These are phyloP conservation scores for Calonectria henricotiae DNA, from an alignment of 2,329 filamentous ascomycete species.

Conservation along the genomic window DNA sequence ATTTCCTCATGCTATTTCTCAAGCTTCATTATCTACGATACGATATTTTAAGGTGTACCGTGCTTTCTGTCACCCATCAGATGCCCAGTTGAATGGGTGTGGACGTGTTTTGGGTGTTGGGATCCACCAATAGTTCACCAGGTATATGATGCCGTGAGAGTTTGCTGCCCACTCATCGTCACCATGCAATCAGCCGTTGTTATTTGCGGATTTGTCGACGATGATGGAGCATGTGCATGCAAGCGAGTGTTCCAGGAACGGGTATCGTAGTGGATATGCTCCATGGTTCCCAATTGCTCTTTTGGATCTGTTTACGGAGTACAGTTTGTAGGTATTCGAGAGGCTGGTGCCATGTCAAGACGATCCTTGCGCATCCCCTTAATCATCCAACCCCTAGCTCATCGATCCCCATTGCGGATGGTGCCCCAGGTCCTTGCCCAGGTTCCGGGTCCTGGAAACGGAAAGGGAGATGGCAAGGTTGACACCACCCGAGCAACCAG, in stretches of 20 bases:
- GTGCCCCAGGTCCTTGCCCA: conserved; percentile 7
- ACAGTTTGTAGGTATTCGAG: conserved; percentile 1
- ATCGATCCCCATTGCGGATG: conserved; percentile 23
- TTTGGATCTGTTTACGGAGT: background rate
- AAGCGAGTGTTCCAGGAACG: conserved; percentile 15
- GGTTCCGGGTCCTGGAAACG: conserved; percentile 14
- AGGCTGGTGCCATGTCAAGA: conserved; percentile 10
- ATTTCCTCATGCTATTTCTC: background rate
- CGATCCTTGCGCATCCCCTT: conserved; percentile 23
- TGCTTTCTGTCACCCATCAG: conserved; percentile 15
- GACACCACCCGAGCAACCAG: conserved; percentile 6
- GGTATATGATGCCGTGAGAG: conserved; percentile 22
- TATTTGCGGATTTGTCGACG: conserved; percentile 1
- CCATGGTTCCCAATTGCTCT: conserved; percentile 14
- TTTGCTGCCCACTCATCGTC: conserved; percentile 9
- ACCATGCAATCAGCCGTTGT: conserved; percentile 14
- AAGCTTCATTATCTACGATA: background rate
- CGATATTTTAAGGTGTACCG: background rate
- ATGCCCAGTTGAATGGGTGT: conserved; percentile 17
- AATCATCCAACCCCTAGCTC: conserved; percentile 21
- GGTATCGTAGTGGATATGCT: background rate
- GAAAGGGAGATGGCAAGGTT: conserved; percentile 12
- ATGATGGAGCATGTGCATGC: background rate
- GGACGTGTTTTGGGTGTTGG: conserved; percentile 16
- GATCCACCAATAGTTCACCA: conserved; percentile 21